A percentile compares a stretch with the other conserved stretches of the same genome.
Conservation (phyloP, 768 basidiomycete species). For the Candolleomyces aberdarensis region DNA sequence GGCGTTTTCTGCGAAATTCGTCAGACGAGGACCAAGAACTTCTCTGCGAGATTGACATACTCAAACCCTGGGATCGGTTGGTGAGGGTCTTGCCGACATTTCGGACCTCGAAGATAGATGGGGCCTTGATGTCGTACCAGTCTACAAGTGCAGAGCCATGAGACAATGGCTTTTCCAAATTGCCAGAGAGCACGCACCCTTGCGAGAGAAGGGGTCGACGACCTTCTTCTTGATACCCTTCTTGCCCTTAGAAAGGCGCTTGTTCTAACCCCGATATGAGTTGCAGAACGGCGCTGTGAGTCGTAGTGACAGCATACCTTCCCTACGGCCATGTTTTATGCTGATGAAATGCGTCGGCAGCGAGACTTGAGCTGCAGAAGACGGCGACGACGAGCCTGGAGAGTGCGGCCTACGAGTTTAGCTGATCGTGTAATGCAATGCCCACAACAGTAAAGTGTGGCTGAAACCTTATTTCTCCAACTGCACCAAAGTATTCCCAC, state of each 20-base stretch:
- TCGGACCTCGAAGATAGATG: constrained; percentile 93
- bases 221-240: constrained; percentile 99
- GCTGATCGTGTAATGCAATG: constrained; percentile 9
- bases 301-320: constrained; percentile 52
- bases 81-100: constrained; percentile 98
- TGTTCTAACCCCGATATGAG: constrained; percentile 62
- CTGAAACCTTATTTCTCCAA: constrained; percentile 58
- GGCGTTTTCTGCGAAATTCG: constrained; percentile 75
- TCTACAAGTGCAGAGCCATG: constrained; percentile 44
- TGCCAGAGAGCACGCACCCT: constrained; percentile 54
- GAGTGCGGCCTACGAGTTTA: constrained; percentile 32
- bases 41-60: constrained; percentile 50
- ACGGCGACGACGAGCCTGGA: constrained; percentile 27
- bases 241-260: constrained; percentile 96
- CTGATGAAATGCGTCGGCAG: constrained; percentile 28
- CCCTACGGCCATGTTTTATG: constrained; percentile 78
- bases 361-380: constrained; percentile 35
- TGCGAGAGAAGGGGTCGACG: constrained; percentile 99
- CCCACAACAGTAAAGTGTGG: constrained; percentile 35
- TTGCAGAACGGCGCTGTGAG: constrained; percentile 1
- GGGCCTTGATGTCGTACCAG: constrained; percentile 99
- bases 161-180: not conserved
- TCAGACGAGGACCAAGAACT: constrained; percentile 1
- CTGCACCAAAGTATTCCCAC: constrained; percentile 51
- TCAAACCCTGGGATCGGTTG: constrained; percentile 97